A percentile compares a stretch with the other conserved stretches of the same genome.
Conservation (phyloP, 1,139 yeast genomes). For the Eremothecium sinecaudum region DNA sequence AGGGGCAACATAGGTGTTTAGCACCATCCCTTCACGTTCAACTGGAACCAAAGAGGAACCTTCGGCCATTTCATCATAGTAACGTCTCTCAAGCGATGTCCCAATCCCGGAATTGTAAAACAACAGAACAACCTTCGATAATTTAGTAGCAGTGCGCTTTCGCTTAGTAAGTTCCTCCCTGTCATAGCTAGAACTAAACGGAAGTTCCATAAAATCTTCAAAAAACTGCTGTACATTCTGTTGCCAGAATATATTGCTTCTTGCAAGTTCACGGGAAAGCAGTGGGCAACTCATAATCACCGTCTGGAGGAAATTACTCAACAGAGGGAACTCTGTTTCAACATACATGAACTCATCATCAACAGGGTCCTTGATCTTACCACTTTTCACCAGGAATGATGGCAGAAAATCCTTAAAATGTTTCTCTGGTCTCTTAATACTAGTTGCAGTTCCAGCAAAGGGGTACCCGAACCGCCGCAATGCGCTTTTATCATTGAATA, state of each 20-base stretch:
- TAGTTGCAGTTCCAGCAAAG: slow-evolving; percentile 36
- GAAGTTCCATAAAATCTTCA: slow-evolving; percentile 63
- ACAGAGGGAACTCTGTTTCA: slow-evolving; percentile 47
- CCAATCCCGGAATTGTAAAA: slow-evolving; percentile 70
- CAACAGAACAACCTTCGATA: slow-evolving; percentile 53
- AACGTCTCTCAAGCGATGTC: slow-evolving; percentile 47
- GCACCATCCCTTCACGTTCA: not conserved
- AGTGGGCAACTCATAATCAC: slow-evolving; percentile 70
- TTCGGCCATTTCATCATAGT: slow-evolving; percentile 25
- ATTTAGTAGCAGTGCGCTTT: slow-evolving; percentile 48
- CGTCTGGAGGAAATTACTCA: slow-evolving; percentile 53
- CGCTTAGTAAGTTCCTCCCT: slow-evolving; percentile 68
- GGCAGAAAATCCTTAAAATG: not conserved
- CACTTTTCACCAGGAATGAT: slow-evolving; percentile 8
- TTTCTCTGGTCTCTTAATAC: slow-evolving; percentile 1
- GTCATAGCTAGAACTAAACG: slow-evolving; percentile 62
- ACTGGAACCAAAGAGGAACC: not conserved
- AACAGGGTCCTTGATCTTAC: slow-evolving; percentile 9
- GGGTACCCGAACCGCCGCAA: slow-evolving; percentile 67
- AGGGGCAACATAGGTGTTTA: not conserved
- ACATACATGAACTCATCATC: slow-evolving; percentile 8
- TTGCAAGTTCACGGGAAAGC: slow-evolving; percentile 39
- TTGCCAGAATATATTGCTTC: slow-evolving; percentile 62
- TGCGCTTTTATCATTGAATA: slow-evolving; percentile 49
- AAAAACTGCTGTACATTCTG: slow-evolving; percentile 68